These are phyloP conservation scores for Phytophthora citrophthora DNA, from an alignment of 352 stramenopile genomes.

Conservation along the genomic window DNA sequence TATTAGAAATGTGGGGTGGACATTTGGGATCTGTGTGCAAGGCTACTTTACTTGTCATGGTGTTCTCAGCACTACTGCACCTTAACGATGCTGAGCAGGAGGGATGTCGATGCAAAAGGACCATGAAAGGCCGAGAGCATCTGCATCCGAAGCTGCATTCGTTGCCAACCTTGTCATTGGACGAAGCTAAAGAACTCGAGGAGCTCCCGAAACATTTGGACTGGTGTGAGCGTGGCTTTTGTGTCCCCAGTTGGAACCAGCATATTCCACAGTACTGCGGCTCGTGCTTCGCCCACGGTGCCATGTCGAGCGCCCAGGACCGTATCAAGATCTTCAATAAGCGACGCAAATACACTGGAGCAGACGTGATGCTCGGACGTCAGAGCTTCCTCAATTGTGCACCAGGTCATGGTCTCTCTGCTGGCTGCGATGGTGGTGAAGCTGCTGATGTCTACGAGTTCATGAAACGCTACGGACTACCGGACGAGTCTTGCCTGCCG, in stretches of 20 bases:
- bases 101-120: slow-evolving; percentile 64
- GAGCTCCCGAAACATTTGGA: slow-evolving; percentile 80
- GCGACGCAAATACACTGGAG: slow-evolving; percentile 56
- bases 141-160: slow-evolving; percentile 59
- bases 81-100: slow-evolving; percentile 11
- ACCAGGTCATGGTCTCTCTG: slow-evolving; percentile 69
- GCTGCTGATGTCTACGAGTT: slow-evolving; percentile 83
- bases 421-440: slow-evolving; percentile 75
- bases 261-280: slow-evolving; percentile 89
- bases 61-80: slow-evolving; percentile 19
- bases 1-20: slow-evolving; percentile 12
- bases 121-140: slow-evolving; percentile 79
- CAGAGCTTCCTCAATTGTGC: slow-evolving; percentile 88
- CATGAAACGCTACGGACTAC: slow-evolving; percentile 73
- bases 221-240: slow-evolving; percentile 89
- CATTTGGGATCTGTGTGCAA: slow-evolving; percentile 17
- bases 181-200: slow-evolving; percentile 43
- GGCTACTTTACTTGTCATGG: slow-evolving; percentile 14
- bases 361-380: slow-evolving; percentile 80
- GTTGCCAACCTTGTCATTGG: slow-evolving; percentile 49
- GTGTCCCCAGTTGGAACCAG: slow-evolving; percentile 86
- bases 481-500: slow-evolving; percentile 80
- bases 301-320: slow-evolving; percentile 78
- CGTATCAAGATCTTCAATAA: slow-evolving; percentile 87
- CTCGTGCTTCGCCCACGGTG: slow-evolving; percentile 82